Conservation (phyloP, 805 yeast species). For the Yarrowia keelungensis region DNA sequence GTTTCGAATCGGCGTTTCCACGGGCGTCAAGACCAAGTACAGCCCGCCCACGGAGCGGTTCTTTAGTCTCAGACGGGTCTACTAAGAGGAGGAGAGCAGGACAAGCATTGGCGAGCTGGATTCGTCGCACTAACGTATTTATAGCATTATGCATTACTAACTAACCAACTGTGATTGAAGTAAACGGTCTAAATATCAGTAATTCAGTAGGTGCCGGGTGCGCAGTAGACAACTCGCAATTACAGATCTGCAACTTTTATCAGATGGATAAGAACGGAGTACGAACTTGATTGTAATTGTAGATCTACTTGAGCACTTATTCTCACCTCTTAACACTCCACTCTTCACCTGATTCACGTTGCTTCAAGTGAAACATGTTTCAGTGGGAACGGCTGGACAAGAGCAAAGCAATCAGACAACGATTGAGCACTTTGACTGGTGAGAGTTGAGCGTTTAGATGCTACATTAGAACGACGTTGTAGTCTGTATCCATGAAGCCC, state of each 20-base stretch:
- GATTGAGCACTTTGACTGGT: too few relatives aligned
- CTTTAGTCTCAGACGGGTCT: background rate
- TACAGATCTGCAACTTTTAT: too few relatives aligned
- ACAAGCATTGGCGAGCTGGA: constrained; percentile 11
- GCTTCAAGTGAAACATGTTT: background rate
- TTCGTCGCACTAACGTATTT: constrained; percentile 21
- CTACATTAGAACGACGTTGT: background rate
- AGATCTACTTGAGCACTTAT: too few relatives aligned
- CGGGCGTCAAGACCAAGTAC: constrained; percentile 16
- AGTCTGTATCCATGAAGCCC: background rate
- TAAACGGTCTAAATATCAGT: too few relatives aligned
- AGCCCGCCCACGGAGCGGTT: constrained; percentile 31
- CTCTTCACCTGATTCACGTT: too few relatives aligned
- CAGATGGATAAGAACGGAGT: too few relatives aligned
- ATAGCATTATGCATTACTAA: constrained; percentile 12
- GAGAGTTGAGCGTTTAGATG: too few relatives aligned
- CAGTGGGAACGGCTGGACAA: background rate
- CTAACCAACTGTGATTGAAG: background rate
- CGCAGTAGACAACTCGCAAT: too few relatives aligned
- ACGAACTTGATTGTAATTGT: too few relatives aligned
- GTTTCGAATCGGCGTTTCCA: constrained; percentile 10
- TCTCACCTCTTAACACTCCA: too few relatives aligned
- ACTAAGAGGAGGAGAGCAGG: background rate
- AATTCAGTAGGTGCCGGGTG: too few relatives aligned
- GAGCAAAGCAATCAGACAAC: background rate